Percentiles rank a stretch among this genome's conserved stretches.
These are phyloP conservation scores for Grigorovia transvaalensis DNA, from an alignment of 805 yeast species.

Conservation along the genomic window DNA sequence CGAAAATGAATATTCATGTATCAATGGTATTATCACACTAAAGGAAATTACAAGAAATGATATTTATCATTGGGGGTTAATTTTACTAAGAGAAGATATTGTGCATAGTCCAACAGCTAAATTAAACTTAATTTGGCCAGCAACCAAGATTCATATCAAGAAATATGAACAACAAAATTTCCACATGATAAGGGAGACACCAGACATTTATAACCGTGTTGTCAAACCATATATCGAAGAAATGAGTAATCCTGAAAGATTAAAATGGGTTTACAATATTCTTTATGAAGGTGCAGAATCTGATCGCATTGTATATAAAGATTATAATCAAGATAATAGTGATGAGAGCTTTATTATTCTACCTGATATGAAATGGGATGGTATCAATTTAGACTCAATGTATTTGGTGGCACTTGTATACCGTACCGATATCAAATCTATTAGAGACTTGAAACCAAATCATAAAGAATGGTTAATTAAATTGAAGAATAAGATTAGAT, in stretches of 20 bases:
- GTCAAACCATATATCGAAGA: conserved; percentile 71
- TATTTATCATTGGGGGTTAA: conserved; percentile 73
- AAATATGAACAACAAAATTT: conserved; percentile 56
- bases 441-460: conserved; percentile 57
- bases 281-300: conserved; percentile 74
- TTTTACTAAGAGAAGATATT: conserved; percentile 38
- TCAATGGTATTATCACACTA: conserved; percentile 20
- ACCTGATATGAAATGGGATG: conserved; percentile 98
- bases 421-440: conserved; percentile 55
- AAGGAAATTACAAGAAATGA: conserved; percentile 58
- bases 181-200: conserved; percentile 70
- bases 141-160: conserved; percentile 71
- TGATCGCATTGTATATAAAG: conserved; percentile 61
- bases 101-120: conserved; percentile 49
- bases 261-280: conserved; percentile 88
- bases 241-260: conserved; percentile 59
- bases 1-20: conserved; percentile 23
- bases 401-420: conserved; percentile 71
- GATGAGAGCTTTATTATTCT: conserved; percentile 60
- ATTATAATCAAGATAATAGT: conserved; percentile 39
- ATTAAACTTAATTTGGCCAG: conserved; percentile 75
- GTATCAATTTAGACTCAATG: conserved; percentile 52
- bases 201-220: conserved; percentile 49
- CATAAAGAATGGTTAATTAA: conserved; percentile 51
- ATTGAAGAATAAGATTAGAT: conserved; percentile 37